Evolutionary conservation across 2,329 filamentous ascomycete species (phyloP), one percentile per base, ranked within the genome.

Genomic region (Sporothrix dimorphospora): DNA sequence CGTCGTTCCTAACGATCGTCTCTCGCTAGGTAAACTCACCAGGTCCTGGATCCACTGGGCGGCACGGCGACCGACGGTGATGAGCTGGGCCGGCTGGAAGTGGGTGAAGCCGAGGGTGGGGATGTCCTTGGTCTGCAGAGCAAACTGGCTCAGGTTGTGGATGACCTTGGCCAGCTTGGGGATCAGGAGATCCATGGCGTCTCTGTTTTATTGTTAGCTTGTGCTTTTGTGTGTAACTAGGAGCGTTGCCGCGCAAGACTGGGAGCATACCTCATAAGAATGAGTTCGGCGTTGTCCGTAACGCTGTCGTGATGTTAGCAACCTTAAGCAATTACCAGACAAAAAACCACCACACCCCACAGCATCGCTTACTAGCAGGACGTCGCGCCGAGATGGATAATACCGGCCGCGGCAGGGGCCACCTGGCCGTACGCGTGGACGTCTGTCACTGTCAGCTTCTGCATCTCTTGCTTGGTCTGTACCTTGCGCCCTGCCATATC

Each of bases 91-190:
- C 8, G 88, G 83, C 80, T 92, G 90, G 61, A 89, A 85, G 80
- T 95, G 92, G 8, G 93, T 97, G 82, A 59, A 75, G 40, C 71
- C 69, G 11, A 74, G 69, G 11, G 71, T 75, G 8, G 74, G 73
- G 51, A 73, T 65, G 70, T 70, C 73, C 61, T 75, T 75, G 47
- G 57, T 70, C 79, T 94, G 79, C 73, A 90, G 79, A 5, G 94
- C 91, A 79, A 97, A 96, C 42, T 85, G 80, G 30, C 87, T 85
- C 38, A 97, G 85, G 81, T 94, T 94, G 74, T 88, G 83, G 75
- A 97, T 91, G 71, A 94, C 91, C 76, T 90, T 93, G 69, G 93
- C 93, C 7, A 97, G 82, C 81, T 94, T 97, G 47, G 89, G 89
- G 9, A 92, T 83, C 4, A 97, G 80, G n/a, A 97, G 82, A 76